Conservation (phyloP, 345 rosid species). For the Syzygium jambos region DNA sequence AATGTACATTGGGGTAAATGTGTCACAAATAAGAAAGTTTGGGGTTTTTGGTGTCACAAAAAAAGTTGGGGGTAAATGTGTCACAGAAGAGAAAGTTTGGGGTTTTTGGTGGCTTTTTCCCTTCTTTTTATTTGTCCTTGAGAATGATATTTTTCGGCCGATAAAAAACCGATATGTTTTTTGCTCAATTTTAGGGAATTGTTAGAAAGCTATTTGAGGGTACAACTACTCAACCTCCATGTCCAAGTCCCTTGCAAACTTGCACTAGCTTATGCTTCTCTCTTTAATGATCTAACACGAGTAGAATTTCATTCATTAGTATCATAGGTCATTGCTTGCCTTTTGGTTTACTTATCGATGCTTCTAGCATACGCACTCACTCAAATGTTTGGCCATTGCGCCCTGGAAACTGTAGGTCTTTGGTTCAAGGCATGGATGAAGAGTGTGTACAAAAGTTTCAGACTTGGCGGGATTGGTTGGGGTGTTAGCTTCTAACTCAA, state of each 20-base stretch:
- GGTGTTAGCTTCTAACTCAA: neutral
- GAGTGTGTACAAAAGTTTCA: neutral
- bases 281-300: neutral
- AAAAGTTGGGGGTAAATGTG: too few relatives aligned
- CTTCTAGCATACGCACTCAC: neutral
- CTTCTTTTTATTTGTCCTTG: neutral
- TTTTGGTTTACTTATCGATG: neutral
- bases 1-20: too few relatives aligned
- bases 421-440: neutral
- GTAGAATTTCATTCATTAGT: neutral
- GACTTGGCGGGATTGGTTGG: neutral
- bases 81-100: too few relatives aligned
- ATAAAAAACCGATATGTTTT: neutral
- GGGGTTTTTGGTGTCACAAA: too few relatives aligned
- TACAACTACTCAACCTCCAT: too few relatives aligned
- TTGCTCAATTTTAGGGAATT: too few relatives aligned
- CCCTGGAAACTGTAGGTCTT: neutral
- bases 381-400: neutral
- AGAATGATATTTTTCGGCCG: neutral
- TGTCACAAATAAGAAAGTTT: too few relatives aligned
- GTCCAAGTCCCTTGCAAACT: too few relatives aligned
- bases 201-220: too few relatives aligned
- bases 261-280: neutral
- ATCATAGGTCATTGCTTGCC: neutral
- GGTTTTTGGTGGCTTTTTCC: too few relatives aligned